Conservation (phyloP, 2,329 filamentous ascomycete genomes). For the Cladophialophora chaetospira region DNA sequence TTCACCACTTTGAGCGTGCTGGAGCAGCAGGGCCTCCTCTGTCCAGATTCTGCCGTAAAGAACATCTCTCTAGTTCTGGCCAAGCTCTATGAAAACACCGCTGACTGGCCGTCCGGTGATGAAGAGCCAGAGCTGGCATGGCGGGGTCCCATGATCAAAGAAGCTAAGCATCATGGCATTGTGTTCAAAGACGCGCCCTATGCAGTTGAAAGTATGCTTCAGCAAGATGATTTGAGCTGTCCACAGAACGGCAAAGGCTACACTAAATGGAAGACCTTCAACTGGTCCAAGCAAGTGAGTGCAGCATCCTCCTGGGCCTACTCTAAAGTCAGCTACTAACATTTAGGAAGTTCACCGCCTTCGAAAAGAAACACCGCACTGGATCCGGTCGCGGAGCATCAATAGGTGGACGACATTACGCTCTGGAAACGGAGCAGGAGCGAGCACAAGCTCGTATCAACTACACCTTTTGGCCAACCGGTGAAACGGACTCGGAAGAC, state of each 20-base stretch:
- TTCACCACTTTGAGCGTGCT: conserved; percentile 13
- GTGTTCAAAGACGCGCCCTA: conserved; percentile 12
- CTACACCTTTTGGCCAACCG: not conserved
- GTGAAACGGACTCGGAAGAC: not conserved
- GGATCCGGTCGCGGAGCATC: not conserved
- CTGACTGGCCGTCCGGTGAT: not conserved
- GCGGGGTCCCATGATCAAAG: conserved; percentile 7
- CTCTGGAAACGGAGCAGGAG: not conserved
- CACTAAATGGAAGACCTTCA: conserved; percentile 3
- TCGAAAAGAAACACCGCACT: conserved; percentile 1
- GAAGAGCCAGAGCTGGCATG: conserved; percentile 4
- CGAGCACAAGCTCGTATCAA: conserved; percentile 10
- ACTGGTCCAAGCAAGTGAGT: conserved; percentile 12
- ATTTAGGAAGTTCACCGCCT: conserved; percentile 7
- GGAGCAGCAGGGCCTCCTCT: conserved; percentile 5
- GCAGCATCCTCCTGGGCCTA: not conserved
- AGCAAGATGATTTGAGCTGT: not conserved
- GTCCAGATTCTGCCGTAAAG: conserved; percentile 13
- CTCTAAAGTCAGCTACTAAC: not conserved
- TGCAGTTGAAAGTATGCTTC: not conserved
- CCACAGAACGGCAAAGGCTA: not conserved
- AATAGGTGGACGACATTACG: conserved; percentile 7
- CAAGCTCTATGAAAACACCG: conserved; percentile 1
- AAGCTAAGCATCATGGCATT: conserved; percentile 6
- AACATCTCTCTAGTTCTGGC: conserved; percentile 16